phyloP scores from a whole-genome alignment of 2,329 filamentous ascomycete species.

The Elsinoe fawcettii region DNA sequence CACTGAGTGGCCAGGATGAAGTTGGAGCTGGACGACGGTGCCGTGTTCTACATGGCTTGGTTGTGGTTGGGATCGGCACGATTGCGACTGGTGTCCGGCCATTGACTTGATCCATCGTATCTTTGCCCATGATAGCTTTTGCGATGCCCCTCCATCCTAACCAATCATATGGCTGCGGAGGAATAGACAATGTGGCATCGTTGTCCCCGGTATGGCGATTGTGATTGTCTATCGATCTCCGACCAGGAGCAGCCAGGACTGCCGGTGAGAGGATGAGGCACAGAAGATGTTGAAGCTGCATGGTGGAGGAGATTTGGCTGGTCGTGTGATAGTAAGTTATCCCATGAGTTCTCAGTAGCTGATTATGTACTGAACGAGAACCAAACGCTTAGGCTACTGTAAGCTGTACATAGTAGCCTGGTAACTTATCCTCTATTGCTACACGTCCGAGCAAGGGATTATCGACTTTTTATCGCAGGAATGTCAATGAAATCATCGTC shows the following conservation, averaged over 20 bases:
- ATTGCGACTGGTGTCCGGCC: not conserved
- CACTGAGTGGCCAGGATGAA: not conserved
- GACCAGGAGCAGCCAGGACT: not conserved
- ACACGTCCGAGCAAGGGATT: not conserved
- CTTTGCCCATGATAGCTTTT: not conserved
- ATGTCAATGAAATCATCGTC: not conserved
- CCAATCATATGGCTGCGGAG: not conserved
- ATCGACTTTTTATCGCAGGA: not conserved
- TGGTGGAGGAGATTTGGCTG: not conserved
- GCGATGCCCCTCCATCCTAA: not conserved
- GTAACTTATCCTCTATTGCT: not conserved
- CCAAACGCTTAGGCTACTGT: not conserved
- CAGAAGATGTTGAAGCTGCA: not conserved
- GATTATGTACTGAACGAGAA: not conserved
- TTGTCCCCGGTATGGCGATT: not conserved
- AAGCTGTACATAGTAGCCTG: conserved; percentile 2
- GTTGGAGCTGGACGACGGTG: not conserved
- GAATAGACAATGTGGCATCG: not conserved
- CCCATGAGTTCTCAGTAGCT: not conserved
- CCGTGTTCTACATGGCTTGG: not conserved
- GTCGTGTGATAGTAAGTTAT: not conserved
- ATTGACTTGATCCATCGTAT: not conserved
- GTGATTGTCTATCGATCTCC: not conserved
- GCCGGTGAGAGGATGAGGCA: not conserved
- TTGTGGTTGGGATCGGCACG: not conserved